These are phyloP conservation scores for Calycina herbarum DNA, from an alignment of 2,329 filamentous ascomycete species.

Conservation along the genomic window DNA sequence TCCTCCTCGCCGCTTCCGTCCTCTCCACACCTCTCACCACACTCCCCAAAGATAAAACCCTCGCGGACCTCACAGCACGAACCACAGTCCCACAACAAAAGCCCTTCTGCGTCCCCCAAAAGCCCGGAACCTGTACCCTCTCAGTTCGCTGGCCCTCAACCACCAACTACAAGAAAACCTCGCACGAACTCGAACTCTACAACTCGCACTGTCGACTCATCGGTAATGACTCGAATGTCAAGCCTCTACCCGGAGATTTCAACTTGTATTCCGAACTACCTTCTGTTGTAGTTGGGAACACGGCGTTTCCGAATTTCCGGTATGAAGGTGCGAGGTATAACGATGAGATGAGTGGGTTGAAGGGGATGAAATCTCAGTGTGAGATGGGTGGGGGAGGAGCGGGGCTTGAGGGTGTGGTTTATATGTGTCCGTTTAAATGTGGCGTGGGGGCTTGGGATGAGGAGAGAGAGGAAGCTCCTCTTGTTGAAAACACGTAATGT, in stretches of 20 bases:
- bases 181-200: conserved; percentile 5
- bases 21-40: background rate
- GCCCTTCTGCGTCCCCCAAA: conserved; percentile 3
- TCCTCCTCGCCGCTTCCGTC: background rate
- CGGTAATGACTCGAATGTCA: conserved; percentile 1
- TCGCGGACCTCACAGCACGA: background rate
- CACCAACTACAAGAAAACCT: background rate
- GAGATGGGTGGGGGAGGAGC: background rate
- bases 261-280: conserved; percentile 5
- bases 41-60: background rate
- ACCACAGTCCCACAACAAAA: background rate
- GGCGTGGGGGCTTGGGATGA: background rate
- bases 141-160: conserved; percentile 9
- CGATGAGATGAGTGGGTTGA: background rate
- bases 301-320: background rate
- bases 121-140: conserved; percentile 3
- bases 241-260: background rate
- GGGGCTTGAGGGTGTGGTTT: background rate
- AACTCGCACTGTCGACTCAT: conserved; percentile 11
- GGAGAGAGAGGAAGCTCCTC: background rate
- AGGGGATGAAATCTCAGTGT: background rate
- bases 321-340: conserved; percentile 6
- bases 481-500: background rate
- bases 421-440: conserved; percentile 8
- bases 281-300: conserved; percentile 3